phyloP scores from a whole-genome alignment of 148 eudicot species.

The Gaultheria prostrata region DNA sequence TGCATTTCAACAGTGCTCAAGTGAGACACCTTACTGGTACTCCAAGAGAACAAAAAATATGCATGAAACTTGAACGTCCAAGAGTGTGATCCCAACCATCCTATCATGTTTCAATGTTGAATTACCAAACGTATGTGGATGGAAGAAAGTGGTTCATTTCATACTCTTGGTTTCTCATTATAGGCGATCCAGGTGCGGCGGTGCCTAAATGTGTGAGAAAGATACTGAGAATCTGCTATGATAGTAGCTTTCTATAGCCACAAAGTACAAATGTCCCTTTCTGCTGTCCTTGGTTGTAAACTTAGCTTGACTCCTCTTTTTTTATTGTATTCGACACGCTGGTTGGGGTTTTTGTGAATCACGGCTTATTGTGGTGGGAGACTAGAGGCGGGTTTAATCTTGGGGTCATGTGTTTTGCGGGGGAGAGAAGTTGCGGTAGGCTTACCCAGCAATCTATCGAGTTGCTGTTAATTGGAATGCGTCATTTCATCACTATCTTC shows the following conservation, averaged over 20 bases:
- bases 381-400: background rate
- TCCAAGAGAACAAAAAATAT: background rate
- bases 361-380: background rate
- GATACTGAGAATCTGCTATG: background rate
- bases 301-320: background rate
- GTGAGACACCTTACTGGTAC: background rate
- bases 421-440: background rate
- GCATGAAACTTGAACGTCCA: conserved; percentile 3
- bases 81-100: background rate
- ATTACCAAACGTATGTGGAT: background rate
- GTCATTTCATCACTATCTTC: background rate
- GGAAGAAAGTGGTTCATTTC: background rate
- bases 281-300: background rate
- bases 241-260: background rate
- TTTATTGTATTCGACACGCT: background rate
- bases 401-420: background rate
- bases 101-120: background rate
- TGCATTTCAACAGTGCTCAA: background rate
- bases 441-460: background rate
- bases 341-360: background rate
- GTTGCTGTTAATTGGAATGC: background rate
- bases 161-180: background rate
- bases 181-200: background rate
- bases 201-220: background rate
- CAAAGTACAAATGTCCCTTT: background rate